A percentile compares a stretch with the other conserved stretches of the same genome.
Evolutionary conservation across 164 flowering plant species (phyloP).

Genomic region (Akebia trifoliata): DNA sequence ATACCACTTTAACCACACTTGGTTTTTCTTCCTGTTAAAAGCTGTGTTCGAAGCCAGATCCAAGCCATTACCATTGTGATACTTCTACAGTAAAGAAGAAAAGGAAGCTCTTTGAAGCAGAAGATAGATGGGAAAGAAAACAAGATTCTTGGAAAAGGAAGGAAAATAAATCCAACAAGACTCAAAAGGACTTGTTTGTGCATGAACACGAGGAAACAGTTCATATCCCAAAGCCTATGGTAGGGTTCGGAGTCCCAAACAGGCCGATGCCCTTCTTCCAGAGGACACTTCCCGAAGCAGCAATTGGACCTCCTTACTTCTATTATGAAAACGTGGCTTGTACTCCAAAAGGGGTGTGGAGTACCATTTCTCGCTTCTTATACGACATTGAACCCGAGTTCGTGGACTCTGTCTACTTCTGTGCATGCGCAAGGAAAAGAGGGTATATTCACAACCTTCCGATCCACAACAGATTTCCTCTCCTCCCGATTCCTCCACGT

Average conservation of each 20-base stretch:
- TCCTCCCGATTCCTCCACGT: constrained; percentile 57
- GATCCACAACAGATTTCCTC: constrained; percentile 53
- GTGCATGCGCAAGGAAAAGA: constrained; percentile 79
- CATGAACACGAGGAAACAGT: constrained; percentile 4
- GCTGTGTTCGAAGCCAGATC: too few relatives aligned
- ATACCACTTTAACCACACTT: too few relatives aligned
- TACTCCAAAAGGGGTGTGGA: constrained; percentile 86
- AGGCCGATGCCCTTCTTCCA: constrained; percentile 7
- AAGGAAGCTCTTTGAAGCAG: constrained; percentile 7
- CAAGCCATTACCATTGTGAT: neutral
- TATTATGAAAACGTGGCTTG: constrained; percentile 88
- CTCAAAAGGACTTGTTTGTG: neutral
- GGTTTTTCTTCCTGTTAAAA: too few relatives aligned
- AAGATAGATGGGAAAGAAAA: constrained; percentile 9
- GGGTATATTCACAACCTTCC: constrained; percentile 91
- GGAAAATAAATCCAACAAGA: neutral
- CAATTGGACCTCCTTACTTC: constrained; percentile 75
- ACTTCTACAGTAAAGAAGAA: constrained; percentile 7
- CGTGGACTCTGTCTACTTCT: constrained; percentile 75
- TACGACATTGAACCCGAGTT: constrained; percentile 80
- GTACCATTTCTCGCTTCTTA: constrained; percentile 59
- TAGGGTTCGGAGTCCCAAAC: constrained; percentile 35
- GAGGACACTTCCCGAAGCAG: constrained; percentile 56
- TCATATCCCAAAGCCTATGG: constrained; percentile 20
- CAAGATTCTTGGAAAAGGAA: neutral